These are phyloP conservation scores for Albophoma yamanashiensis DNA, from an alignment of 2,329 filamentous ascomycete species.

Conservation along the genomic window DNA sequence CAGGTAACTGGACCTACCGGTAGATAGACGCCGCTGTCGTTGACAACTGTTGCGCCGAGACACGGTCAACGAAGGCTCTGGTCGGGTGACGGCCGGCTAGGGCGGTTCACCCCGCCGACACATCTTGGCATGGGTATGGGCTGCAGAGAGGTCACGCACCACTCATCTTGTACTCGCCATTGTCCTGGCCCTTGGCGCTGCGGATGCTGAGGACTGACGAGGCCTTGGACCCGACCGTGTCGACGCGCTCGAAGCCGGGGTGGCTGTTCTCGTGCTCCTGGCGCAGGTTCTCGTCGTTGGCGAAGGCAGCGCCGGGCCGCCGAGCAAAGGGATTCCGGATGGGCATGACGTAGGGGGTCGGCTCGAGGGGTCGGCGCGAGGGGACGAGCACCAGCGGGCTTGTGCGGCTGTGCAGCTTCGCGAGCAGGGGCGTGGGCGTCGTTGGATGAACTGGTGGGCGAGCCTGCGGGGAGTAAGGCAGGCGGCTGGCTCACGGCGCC, in stretches of 20 bases:
- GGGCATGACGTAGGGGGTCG: conserved; percentile 38
- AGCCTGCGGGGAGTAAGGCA: not conserved
- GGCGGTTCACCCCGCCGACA: not conserved
- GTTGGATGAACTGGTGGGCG: not conserved
- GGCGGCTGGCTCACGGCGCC: not conserved
- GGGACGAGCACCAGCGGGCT: not conserved
- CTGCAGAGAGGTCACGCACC: conserved; percentile 38
- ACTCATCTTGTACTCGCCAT: conserved; percentile 69
- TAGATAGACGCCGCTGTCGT: conserved; percentile 89
- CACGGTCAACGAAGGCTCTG: conserved; percentile 11
- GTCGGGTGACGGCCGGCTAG: conserved; percentile 11
- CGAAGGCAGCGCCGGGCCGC: conserved; percentile 36
- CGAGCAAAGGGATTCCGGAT: conserved; percentile 65
- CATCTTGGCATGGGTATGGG: not conserved
- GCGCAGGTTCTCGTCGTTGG: conserved; percentile 43
- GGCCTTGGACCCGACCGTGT: conserved; percentile 51
- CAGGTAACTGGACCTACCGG: conserved; percentile 48
- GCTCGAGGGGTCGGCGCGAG: not conserved
- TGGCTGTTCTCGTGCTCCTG: conserved; percentile 22
- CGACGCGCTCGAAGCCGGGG: conserved; percentile 47
- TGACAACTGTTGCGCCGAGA: conserved; percentile 57
- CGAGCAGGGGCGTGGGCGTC: not conserved
- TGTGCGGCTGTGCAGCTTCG: not conserved
- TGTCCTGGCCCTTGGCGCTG: conserved; percentile 50
- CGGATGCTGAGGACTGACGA: conserved; percentile 52